Conservation (phyloP, 2,329 filamentous ascomycete genomes). For the Xylariaceae sp. region DNA sequence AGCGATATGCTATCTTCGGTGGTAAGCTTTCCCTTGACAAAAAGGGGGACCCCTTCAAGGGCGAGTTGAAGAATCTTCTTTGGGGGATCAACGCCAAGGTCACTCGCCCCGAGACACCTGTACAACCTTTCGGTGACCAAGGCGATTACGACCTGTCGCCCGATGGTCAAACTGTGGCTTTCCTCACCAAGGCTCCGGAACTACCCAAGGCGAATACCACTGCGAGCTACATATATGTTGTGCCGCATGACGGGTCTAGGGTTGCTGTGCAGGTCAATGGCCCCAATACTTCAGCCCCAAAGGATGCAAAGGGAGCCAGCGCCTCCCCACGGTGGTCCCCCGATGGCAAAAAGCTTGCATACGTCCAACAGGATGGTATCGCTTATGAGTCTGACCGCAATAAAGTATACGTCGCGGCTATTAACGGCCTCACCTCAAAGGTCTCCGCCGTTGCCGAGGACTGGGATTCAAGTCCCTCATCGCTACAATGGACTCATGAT, state of each 20-base stretch:
- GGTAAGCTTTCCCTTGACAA: slow-evolving; percentile 19
- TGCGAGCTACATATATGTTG: slow-evolving; percentile 26
- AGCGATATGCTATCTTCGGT: slow-evolving; percentile 25
- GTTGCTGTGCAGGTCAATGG: slow-evolving; percentile 23
- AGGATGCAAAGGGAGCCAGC: slow-evolving; percentile 20
- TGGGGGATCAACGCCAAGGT: slow-evolving; percentile 19
- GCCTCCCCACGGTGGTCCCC: slow-evolving; percentile 24
- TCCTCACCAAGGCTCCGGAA: slow-evolving; percentile 26
- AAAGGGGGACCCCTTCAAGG: background rate
- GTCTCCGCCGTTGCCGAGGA: slow-evolving; percentile 13
- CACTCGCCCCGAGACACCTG: slow-evolving; percentile 24
- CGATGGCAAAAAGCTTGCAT: slow-evolving; percentile 25
- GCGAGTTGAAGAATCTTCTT: slow-evolving; percentile 22
- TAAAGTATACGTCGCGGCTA: slow-evolving; percentile 19
- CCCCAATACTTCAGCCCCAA: slow-evolving; percentile 15
- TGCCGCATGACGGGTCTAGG: slow-evolving; percentile 22
- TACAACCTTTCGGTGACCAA: slow-evolving; percentile 24
- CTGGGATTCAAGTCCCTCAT: slow-evolving; percentile 25
- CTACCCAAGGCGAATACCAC: slow-evolving; percentile 25
- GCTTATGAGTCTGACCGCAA: slow-evolving; percentile 23
- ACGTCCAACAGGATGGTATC: slow-evolving; percentile 21
- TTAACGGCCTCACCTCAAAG: slow-evolving; percentile 15
- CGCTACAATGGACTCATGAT: slow-evolving; percentile 15
- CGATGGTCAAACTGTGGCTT: slow-evolving; percentile 22
- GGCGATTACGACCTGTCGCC: slow-evolving; percentile 26